phyloP scores from a whole-genome alignment of 2,329 filamentous ascomycete species.

The Teratosphaeria gauchensis region DNA sequence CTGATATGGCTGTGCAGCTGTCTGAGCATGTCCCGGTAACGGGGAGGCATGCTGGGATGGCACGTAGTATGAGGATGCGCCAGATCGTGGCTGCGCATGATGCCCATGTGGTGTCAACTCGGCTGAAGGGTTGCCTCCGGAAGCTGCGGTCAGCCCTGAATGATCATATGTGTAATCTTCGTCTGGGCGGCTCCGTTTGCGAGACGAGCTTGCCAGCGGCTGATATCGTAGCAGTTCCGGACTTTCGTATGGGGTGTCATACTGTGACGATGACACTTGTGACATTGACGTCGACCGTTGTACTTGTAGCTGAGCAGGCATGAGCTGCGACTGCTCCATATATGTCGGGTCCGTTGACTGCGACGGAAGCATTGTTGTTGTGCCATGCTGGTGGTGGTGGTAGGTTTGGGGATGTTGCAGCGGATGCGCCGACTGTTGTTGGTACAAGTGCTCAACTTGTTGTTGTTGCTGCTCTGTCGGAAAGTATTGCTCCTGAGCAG shows the following conservation, averaged over 20 bases:
- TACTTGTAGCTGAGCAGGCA: slow-evolving; percentile 13
- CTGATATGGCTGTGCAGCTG: slow-evolving; percentile 16
- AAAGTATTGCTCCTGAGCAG: slow-evolving; percentile 9
- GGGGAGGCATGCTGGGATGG: slow-evolving; percentile 15
- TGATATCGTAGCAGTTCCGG: slow-evolving; percentile 26
- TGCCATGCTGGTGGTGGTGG: slow-evolving; percentile 15
- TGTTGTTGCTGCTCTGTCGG: slow-evolving; percentile 6
- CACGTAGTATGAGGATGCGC: slow-evolving; percentile 12
- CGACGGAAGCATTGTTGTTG: slow-evolving; percentile 19
- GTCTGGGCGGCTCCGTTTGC: slow-evolving; percentile 37
- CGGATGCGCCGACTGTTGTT: slow-evolving; percentile 3
- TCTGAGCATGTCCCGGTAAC: slow-evolving; percentile 12
- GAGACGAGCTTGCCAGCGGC: slow-evolving; percentile 13
- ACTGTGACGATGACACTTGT: slow-evolving; percentile 18
- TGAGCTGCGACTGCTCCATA: slow-evolving; percentile 19
- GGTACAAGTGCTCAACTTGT: slow-evolving; percentile 4
- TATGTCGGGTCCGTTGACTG: slow-evolving; percentile 20
- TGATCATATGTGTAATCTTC: slow-evolving; percentile 29
- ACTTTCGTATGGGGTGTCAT: slow-evolving; percentile 21
- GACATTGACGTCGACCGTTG: slow-evolving; percentile 14
- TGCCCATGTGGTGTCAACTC: slow-evolving; percentile 28
- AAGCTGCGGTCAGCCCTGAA: slow-evolving; percentile 8
- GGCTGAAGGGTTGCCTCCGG: slow-evolving; percentile 24
- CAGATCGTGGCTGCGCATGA: slow-evolving; percentile 14
- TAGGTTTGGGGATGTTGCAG: slow-evolving; percentile 13